Conservation (phyloP, 1,139 yeast species). For the Hyphopichia buzzinii region DNA sequence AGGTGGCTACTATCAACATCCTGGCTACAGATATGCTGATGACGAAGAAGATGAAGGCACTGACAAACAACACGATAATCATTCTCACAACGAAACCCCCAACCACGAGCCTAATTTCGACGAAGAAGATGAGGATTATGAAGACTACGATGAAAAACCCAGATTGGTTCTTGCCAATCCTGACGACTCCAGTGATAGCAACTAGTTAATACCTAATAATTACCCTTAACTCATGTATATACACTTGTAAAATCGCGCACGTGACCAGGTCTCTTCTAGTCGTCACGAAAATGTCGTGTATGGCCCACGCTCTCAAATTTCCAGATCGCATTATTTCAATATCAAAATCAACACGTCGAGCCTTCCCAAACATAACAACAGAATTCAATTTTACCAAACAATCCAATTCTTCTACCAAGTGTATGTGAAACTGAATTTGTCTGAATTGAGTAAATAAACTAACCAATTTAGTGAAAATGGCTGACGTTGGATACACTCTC, state of each 20-base stretch:
- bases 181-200: constrained; percentile 37
- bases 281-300: neutral
- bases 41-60: constrained; percentile 20
- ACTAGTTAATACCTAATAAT: constrained; percentile 7
- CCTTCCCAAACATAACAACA: constrained; percentile 3
- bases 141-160: constrained; percentile 40
- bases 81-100: constrained; percentile 8
- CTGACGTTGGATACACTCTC: constrained; percentile 65
- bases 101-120: neutral
- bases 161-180: constrained; percentile 72
- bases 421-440: too few species aligned
- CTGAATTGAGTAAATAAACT: neutral
- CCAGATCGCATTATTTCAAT: neutral
- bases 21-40: constrained; percentile 33
- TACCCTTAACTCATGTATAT: too few species aligned
- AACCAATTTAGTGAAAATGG: constrained; percentile 21
- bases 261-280: neutral
- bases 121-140: constrained; percentile 14
- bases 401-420: neutral
- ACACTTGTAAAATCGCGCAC: neutral
- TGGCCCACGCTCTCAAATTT: neutral
- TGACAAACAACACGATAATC: constrained; percentile 12
- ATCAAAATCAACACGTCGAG: constrained; percentile 8
- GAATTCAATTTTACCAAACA: neutral
- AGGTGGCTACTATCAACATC: constrained; percentile 45